phyloP scores from a whole-genome alignment of 2,329 filamentous ascomycete genomes.

The Diaporthe helianthi region DNA sequence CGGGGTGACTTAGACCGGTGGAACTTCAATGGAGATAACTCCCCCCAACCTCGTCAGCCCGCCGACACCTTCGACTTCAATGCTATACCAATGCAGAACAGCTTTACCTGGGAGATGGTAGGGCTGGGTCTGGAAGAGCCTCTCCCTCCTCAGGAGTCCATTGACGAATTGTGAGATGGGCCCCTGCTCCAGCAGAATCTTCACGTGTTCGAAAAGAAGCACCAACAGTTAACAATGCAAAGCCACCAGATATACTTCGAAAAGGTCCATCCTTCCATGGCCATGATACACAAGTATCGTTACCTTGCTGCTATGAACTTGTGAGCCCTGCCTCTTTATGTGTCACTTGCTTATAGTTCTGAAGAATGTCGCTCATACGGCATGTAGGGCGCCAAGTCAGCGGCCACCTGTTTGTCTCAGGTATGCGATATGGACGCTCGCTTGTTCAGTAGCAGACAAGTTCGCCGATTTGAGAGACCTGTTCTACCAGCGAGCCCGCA shows the following conservation, averaged over 20 bases:
- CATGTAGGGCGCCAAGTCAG: conserved; percentile 73
- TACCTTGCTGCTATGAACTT: conserved; percentile 90
- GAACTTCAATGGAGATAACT: conserved; percentile 62
- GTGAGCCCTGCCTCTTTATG: conserved; percentile 47
- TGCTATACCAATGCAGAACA: conserved; percentile 59
- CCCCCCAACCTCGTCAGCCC: conserved; percentile 48
- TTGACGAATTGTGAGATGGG: conserved; percentile 76
- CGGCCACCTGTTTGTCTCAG: conserved; percentile 86
- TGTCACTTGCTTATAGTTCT: background rate
- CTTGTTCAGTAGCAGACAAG: conserved; percentile 85
- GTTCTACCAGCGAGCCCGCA: conserved; percentile 88
- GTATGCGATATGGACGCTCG: conserved; percentile 95
- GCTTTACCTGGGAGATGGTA: conserved; percentile 82
- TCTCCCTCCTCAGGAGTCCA: conserved; percentile 63
- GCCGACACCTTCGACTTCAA: conserved; percentile 67
- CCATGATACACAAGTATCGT: conserved; percentile 88
- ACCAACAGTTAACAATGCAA: conserved; percentile 25
- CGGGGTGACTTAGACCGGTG: conserved; percentile 61
- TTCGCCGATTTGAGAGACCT: conserved; percentile 81
- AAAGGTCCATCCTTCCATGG: conserved; percentile 83
- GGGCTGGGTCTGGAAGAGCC: conserved; percentile 66
- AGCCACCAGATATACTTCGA: conserved; percentile 88
- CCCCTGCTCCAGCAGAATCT: background rate
- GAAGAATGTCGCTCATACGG: conserved; percentile 28
- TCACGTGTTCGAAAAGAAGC: background rate